A percentile compares a stretch with the other conserved stretches of the same genome.
phyloP scores from a whole-genome alignment of 2,329 filamentous ascomycete genomes.

The Aspergillus texensis region DNA sequence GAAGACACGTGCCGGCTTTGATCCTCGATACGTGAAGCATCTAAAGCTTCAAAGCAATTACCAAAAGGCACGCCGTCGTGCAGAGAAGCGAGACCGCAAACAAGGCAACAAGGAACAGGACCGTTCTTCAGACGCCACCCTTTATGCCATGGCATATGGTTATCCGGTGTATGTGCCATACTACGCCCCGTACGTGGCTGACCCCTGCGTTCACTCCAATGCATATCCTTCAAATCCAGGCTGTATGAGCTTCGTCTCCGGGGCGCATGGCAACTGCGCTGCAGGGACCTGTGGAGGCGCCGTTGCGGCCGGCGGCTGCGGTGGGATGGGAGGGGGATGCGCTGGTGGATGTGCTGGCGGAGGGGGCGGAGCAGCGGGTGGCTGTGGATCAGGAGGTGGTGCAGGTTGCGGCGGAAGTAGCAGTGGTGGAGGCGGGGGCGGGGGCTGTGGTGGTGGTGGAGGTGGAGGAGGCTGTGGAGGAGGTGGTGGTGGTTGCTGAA shows the following conservation, averaged over 20 bases:
- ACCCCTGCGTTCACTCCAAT: conserved; percentile 44
- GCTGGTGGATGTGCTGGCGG: conserved; percentile 40
- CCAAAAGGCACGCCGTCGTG: conserved; percentile 38
- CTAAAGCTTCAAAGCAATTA: conserved; percentile 60
- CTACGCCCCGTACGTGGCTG: conserved; percentile 52
- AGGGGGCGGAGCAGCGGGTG: conserved; percentile 44
- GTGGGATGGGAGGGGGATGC: conserved; percentile 38
- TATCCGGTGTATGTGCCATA: conserved; percentile 49
- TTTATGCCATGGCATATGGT: conserved; percentile 45
- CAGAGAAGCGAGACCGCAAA: conserved; percentile 29
- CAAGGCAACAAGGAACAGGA: conserved; percentile 35
- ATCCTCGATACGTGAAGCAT: conserved; percentile 34
- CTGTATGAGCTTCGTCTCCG: conserved; percentile 46
- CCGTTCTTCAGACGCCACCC: conserved; percentile 20
- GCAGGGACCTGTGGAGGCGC: conserved; percentile 48
- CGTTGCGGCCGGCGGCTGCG: conserved; percentile 48
- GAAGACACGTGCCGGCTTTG: conserved; percentile 13
- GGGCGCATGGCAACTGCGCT: conserved; percentile 51
- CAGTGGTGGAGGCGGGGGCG: conserved; percentile 13
- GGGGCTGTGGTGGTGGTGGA: conserved; percentile 12
- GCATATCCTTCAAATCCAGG: conserved; percentile 50
- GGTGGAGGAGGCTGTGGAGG: conserved; percentile 16
- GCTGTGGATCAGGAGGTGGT: conserved; percentile 43
- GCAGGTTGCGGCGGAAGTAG: conserved; percentile 16
- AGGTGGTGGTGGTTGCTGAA: conserved; percentile 11